phyloP scores from a whole-genome alignment of 2,329 filamentous ascomycete genomes.

The Nemania sp. region DNA sequence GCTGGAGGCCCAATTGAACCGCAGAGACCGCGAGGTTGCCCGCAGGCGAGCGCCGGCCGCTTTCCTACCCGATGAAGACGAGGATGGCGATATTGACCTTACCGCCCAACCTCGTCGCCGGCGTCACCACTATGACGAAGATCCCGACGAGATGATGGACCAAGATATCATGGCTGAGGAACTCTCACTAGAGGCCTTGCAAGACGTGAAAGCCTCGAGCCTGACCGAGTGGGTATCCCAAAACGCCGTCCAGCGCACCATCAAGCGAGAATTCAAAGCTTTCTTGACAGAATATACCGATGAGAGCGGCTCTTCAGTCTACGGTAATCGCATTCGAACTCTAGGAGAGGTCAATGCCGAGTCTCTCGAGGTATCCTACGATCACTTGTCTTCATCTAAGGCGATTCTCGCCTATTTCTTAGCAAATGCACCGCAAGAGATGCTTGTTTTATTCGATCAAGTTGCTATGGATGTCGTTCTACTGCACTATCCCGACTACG shows the following conservation, averaged over 20 bases:
- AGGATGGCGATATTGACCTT: constrained; percentile 85
- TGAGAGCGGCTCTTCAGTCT: constrained; percentile 88
- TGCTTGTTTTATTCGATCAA: constrained; percentile 95
- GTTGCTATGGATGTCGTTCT: constrained; percentile 97
- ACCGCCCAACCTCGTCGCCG: constrained; percentile 86
- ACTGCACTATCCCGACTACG: constrained; percentile 96
- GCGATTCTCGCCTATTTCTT: constrained; percentile 96
- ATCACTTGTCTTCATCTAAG: constrained; percentile 89
- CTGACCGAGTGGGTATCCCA: constrained; percentile 96
- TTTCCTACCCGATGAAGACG: constrained; percentile 82
- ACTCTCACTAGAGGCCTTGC: constrained; percentile 88
- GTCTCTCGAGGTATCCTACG: constrained; percentile 94
- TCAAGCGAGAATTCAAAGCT: constrained; percentile 96
- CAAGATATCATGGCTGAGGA: constrained; percentile 97
- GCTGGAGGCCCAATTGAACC: constrained; percentile 79
- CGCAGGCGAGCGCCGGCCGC: constrained; percentile 77
- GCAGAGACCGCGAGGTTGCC: constrained; percentile 78
- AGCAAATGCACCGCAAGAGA: constrained; percentile 93
- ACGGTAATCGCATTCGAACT: constrained; percentile 91
- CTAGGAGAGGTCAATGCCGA: constrained; percentile 98
- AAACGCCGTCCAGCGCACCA: constrained; percentile 88
- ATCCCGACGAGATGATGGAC: constrained; percentile 90
- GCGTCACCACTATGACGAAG: constrained; percentile 93
- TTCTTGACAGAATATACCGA: constrained; percentile 98
- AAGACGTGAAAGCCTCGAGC: constrained; percentile 92